Percentiles rank a stretch among this genome's conserved stretches.
phyloP scores from a whole-genome alignment of 441 rosid genomes.

The Syzygium syzygioides region DNA sequence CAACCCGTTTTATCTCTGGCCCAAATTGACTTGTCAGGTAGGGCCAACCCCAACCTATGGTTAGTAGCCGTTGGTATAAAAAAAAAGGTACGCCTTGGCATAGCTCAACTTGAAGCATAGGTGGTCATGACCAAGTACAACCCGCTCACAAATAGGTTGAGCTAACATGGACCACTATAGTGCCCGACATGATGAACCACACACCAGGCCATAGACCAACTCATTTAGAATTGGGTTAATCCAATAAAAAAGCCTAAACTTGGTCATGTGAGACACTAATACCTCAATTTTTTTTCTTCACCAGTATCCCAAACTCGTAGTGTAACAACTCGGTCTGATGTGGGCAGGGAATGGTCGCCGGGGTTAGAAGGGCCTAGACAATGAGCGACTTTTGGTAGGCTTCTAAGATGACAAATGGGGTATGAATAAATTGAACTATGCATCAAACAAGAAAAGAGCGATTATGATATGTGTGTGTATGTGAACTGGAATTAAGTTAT shows the following conservation, averaged over 20 bases:
- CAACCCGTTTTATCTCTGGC: no score
- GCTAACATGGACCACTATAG: not conserved
- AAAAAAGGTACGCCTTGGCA: accelerated
- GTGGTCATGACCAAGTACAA: not conserved
- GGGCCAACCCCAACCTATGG: no score
- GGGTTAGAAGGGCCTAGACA: no score
- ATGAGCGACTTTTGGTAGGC: no score
- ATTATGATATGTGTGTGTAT: no score
- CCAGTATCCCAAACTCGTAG: not conserved
- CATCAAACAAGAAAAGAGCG: no score
- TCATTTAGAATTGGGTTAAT: not conserved
- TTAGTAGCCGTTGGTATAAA: no score
- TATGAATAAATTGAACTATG: no score
- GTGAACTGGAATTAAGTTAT: no score
- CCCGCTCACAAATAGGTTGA: not conserved
- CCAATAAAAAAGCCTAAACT: not conserved
- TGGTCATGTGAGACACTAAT: accelerated
- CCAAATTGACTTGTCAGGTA: no score
- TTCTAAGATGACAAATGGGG: no score
- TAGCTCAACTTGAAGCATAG: not conserved
- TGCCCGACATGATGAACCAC: accelerated
- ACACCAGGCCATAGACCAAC: accelerated
- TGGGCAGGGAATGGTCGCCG: no score
- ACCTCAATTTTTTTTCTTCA: not conserved
- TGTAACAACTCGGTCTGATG: not conserved